Percentiles rank a stretch among this genome's conserved stretches.
Conservation (phyloP, 176 grass and related monocot genomes). For the Bothriochloa decipiens region DNA sequence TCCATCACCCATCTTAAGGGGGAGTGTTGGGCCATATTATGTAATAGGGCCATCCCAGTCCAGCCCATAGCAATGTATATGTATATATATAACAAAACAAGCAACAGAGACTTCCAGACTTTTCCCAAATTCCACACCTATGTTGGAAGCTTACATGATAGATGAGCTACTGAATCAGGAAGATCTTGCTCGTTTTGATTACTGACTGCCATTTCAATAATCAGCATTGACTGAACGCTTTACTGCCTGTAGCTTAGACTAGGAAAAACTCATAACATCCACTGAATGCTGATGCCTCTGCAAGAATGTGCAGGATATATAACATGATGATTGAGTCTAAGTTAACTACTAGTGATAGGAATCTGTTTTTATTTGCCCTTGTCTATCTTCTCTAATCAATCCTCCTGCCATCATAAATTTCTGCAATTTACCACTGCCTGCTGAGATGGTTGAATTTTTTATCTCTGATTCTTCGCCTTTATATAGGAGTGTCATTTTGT, state of each 20-base stretch:
- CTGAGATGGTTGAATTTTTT: background rate
- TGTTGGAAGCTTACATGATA: background rate
- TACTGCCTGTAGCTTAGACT: background rate
- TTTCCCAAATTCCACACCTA: too few relatives aligned
- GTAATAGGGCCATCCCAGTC: too few relatives aligned
- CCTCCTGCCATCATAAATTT: background rate
- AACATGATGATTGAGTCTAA: background rate
- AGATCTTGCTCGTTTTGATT: too few relatives aligned
- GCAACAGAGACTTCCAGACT: too few relatives aligned
- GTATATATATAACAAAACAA: too few relatives aligned
- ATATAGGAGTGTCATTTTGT: background rate
- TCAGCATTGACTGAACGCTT: too few relatives aligned
- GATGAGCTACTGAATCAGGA: too few relatives aligned
- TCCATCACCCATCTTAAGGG: too few relatives aligned
- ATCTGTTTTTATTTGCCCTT: background rate
- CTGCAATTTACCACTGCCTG: background rate
- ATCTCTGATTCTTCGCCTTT: background rate
- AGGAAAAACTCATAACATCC: background rate
- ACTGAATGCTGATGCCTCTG: background rate
- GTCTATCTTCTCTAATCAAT: background rate
- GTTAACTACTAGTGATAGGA: background rate
- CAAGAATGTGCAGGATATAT: background rate
- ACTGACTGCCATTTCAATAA: too few relatives aligned
- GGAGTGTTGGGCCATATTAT: too few relatives aligned
- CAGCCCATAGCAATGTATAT: too few relatives aligned